These are phyloP conservation scores for Streptanthus diversifolius DNA, from an alignment of 345 rosid species.

Conservation along the genomic window DNA sequence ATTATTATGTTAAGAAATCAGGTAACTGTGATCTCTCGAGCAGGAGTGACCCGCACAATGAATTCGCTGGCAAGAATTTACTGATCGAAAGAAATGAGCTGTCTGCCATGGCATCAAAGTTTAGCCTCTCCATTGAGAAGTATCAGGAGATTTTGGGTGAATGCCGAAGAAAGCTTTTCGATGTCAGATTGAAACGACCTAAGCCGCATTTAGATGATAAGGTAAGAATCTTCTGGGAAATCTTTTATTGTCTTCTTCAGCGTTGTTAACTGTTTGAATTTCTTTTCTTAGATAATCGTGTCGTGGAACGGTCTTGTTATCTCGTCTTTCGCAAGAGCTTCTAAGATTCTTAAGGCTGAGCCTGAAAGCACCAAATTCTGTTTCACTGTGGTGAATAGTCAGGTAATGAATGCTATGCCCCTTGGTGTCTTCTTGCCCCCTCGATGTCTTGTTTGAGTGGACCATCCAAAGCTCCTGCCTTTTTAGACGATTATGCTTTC, in stretches of 20 bases:
- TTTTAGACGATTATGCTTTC: constrained; percentile 92
- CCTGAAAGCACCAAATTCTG: constrained; percentile 42
- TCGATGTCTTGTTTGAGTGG: constrained; percentile 27
- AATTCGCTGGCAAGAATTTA: constrained; percentile 76
- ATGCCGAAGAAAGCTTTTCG: constrained; percentile 70
- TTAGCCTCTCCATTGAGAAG: constrained; percentile 47
- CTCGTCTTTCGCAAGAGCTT: constrained; percentile 84
- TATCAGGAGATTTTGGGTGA: constrained; percentile 75
- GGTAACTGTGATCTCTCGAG: constrained; percentile 93
- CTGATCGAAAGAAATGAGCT: constrained; percentile 69
- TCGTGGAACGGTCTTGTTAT: constrained; percentile 94
- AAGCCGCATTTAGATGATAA: constrained; percentile 94
- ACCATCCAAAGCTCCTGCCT: constrained; percentile 92
- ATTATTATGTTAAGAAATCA: constrained; percentile 62
- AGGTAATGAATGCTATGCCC: constrained; percentile 43
- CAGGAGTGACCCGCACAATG: constrained; percentile 81
- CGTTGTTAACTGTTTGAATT: not conserved
- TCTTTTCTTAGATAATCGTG: constrained; percentile 66
- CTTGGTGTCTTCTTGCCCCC: not conserved
- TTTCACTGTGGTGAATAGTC: constrained; percentile 70
- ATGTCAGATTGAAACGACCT: constrained; percentile 62
- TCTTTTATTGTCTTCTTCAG: not conserved
- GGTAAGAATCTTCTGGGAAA: constrained; percentile 29
- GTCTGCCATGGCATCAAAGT: constrained; percentile 61
- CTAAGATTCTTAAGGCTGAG: constrained; percentile 67